Evolutionary conservation across 169 alveolate species (phyloP).

Genomic region (Plasmodium cynomolgi): DNA sequence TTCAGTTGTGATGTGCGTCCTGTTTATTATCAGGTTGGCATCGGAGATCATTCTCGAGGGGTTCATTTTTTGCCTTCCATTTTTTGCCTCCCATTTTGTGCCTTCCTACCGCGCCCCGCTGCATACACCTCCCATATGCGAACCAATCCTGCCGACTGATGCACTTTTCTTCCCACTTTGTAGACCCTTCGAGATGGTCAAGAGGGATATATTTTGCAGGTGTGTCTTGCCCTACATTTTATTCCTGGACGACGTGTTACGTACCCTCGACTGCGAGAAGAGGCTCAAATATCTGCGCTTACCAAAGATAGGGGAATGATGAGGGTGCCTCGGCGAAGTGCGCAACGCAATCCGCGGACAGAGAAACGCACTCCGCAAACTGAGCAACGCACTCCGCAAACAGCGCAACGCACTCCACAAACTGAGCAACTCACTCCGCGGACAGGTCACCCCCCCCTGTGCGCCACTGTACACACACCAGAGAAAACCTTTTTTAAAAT

Average conservation of each 20-base stretch:
- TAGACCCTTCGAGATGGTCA: constrained; percentile 68
- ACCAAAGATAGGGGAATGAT: background rate
- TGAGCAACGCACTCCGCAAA: too few relatives aligned
- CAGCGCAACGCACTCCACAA: background rate
- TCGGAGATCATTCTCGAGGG: background rate
- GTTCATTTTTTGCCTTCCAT: background rate
- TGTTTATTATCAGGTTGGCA: constrained; percentile 50
- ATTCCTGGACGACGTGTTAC: constrained; percentile 50
- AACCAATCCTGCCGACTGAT: background rate
- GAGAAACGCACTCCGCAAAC: background rate
- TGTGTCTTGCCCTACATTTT: constrained; percentile 62
- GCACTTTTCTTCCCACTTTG: background rate
- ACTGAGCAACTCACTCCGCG: too few relatives aligned
- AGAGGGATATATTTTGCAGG: constrained; percentile 49
- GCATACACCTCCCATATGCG: background rate
- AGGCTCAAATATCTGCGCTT: constrained; percentile 34
- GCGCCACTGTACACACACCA: background rate
- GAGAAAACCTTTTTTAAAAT: background rate
- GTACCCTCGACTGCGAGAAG: constrained; percentile 25
- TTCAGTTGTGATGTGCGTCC: constrained; percentile 5
- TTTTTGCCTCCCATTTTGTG: background rate
- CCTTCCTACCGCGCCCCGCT: background rate
- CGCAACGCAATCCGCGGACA: too few relatives aligned
- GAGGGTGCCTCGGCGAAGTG: background rate
- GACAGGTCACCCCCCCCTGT: too few relatives aligned